A percentile compares a stretch with the other conserved stretches of the same genome.
These are phyloP conservation scores for Closterium sp. DNA, from an alignment of 139 green algal species.

Conservation along the genomic window DNA sequence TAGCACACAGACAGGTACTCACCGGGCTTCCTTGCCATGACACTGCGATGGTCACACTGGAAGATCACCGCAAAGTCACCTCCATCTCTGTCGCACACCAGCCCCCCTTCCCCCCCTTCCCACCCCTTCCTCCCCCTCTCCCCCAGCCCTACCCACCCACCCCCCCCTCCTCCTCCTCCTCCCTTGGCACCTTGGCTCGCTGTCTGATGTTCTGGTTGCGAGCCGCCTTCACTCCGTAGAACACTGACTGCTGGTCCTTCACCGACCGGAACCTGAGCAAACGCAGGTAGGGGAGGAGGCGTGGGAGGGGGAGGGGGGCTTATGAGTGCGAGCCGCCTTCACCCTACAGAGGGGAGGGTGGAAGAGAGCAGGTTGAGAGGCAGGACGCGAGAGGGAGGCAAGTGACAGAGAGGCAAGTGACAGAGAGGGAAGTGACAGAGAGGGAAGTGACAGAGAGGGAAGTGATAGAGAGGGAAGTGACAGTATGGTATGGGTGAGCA, in stretches of 20 bases:
- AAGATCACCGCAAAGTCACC: too few species aligned
- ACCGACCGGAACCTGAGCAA: conserved; percentile 28
- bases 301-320: not conserved
- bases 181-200: conserved; percentile 13
- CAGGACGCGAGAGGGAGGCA: not conserved
- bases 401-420: not conserved
- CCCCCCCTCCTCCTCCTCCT: not conserved
- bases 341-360: not conserved
- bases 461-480: too few species aligned
- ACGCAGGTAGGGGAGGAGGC: not conserved
- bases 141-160: not conserved
- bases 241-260: conserved; percentile 22
- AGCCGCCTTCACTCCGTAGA: conserved; percentile 25
- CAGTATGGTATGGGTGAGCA: not conserved
- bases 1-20: too few species aligned
- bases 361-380: not conserved
- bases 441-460: not conserved
- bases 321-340: not conserved
- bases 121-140: too few species aligned
- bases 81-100: too few species aligned
- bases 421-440: not conserved
- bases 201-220: conserved; percentile 21
- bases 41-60: too few species aligned
- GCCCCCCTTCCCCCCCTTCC: too few species aligned
- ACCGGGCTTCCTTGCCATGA: too few species aligned